phyloP scores from a whole-genome alignment of 148 eudicot species.

The Spergularia bocconei region DNA sequence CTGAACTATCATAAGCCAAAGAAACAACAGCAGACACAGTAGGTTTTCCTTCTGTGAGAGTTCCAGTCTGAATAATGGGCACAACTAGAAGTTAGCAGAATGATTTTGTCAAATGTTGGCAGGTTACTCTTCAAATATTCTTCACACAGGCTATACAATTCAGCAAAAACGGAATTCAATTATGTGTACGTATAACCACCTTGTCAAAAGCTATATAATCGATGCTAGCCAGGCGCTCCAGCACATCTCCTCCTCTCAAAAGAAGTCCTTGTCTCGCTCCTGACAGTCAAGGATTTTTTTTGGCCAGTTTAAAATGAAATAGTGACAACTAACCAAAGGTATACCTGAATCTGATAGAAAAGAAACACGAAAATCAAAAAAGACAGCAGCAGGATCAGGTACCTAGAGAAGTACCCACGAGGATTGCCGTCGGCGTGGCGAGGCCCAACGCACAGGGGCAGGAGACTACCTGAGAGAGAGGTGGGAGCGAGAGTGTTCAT shows the following conservation, averaged over 20 bases:
- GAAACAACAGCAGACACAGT: constrained; percentile 71
- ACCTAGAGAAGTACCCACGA: constrained; percentile 97
- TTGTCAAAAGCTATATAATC: constrained; percentile 77
- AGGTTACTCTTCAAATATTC: not conserved
- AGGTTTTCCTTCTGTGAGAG: constrained; percentile 95
- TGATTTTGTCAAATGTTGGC: not conserved
- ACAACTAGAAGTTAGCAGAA: constrained; percentile 3
- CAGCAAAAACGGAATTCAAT: not conserved
- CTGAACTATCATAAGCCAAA: constrained; percentile 44
- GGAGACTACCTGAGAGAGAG: constrained; percentile 73
- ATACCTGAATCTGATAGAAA: not conserved
- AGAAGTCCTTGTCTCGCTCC: constrained; percentile 97
- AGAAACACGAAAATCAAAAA: constrained; percentile 11
- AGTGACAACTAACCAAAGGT: constrained; percentile 6
- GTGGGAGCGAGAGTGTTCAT: not conserved
- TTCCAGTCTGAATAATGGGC: constrained; percentile 68
- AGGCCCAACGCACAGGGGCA: constrained; percentile 99
- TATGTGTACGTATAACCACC: constrained; percentile 33
- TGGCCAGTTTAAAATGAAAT: not conserved
- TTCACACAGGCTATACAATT: not conserved
- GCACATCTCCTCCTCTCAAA: constrained; percentile 93
- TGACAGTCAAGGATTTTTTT: constrained; percentile 22
- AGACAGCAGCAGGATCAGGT: constrained; percentile 12
- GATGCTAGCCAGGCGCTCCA: constrained; percentile 82
- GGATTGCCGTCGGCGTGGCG: constrained; percentile 97